Evolutionary conservation across 345 rosid species (phyloP).

Genomic region (Barbarea vulgaris): DNA sequence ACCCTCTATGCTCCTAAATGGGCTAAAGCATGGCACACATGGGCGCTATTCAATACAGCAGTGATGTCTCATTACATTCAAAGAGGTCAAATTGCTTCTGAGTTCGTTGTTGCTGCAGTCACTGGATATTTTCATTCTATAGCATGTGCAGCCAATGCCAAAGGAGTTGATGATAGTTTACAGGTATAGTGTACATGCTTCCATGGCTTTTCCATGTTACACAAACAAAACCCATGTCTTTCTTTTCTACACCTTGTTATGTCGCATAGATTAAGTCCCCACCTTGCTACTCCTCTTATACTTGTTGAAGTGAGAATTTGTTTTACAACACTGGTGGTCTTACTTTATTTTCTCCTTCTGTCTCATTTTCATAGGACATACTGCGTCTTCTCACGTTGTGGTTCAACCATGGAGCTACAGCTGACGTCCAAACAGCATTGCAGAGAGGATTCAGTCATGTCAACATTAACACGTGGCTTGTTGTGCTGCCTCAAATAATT

Average conservation of each 20-base stretch:
- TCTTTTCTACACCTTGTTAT: conserved; percentile 15
- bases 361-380: conserved; percentile 72
- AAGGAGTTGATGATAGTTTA: conserved; percentile 98
- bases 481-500: conserved; percentile 96
- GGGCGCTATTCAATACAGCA: conserved; percentile 98
- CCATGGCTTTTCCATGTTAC: conserved; percentile 29
- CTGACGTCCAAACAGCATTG: conserved; percentile 87
- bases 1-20: conserved; percentile 78
- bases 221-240: conserved; percentile 3
- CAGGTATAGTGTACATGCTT: conserved; percentile 60
- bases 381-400: conserved; percentile 97
- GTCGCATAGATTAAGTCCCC: conserved; percentile 5
- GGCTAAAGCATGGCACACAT: conserved; percentile 97
- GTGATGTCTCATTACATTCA: conserved; percentile 93
- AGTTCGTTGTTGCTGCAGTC: conserved; percentile 91
- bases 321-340: conserved; percentile 10
- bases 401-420: conserved; percentile 97
- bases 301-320: conserved; percentile 23
- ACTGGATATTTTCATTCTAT: conserved; percentile 97
- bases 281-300: conserved; percentile 7
- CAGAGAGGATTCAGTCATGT: conserved; percentile 83
- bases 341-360: conserved; percentile 7
- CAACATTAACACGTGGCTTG: conserved; percentile 97
- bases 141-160: conserved; percentile 88
- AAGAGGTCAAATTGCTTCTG: conserved; percentile 70